Evolutionary conservation across 768 basidiomycete genomes (phyloP).

Genomic region (Pulveroboletus sp.): DNA sequence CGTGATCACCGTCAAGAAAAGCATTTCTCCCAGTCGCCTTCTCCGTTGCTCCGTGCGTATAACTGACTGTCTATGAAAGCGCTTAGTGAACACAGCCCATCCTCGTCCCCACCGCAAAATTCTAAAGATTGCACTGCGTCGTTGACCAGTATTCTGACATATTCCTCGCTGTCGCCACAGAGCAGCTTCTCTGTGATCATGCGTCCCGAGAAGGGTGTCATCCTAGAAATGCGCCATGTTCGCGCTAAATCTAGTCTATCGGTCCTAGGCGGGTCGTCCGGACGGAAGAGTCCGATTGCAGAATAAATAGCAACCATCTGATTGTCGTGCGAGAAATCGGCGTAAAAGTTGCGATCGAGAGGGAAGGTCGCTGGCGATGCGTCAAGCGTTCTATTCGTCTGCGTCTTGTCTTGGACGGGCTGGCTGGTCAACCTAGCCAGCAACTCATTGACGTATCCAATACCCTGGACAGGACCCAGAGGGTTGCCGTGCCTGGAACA

Average conservation of each 20-base stretch:
- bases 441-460: constrained; percentile 89
- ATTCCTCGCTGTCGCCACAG: constrained; percentile 40
- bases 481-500: constrained; percentile 55
- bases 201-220: constrained; percentile 72
- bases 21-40: constrained; percentile 69
- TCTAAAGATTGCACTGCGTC: constrained; percentile 60
- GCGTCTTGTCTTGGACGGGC: constrained; percentile 64
- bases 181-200: constrained; percentile 69
- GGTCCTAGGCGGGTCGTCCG: constrained; percentile 18
- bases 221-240: constrained; percentile 49
- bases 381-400: constrained; percentile 77
- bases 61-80: constrained; percentile 67
- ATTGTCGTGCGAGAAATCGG: constrained; percentile 87
- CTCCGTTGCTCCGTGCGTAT: constrained; percentile 63
- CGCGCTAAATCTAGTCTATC: constrained; percentile 23
- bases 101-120: constrained; percentile 50
- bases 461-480: constrained; percentile 73
- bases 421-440: constrained; percentile 67
- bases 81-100: constrained; percentile 60
- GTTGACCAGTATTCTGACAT: constrained; percentile 68
- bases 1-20: constrained; percentile 27
- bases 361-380: constrained; percentile 66
- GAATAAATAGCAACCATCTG: constrained; percentile 74
- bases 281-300: constrained; percentile 53
- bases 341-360: constrained; percentile 58